Percentiles rank a stretch among this genome's conserved stretches.
Evolutionary conservation across 345 rosid species (phyloP).

Genomic region (Gossypium stocksii): DNA sequence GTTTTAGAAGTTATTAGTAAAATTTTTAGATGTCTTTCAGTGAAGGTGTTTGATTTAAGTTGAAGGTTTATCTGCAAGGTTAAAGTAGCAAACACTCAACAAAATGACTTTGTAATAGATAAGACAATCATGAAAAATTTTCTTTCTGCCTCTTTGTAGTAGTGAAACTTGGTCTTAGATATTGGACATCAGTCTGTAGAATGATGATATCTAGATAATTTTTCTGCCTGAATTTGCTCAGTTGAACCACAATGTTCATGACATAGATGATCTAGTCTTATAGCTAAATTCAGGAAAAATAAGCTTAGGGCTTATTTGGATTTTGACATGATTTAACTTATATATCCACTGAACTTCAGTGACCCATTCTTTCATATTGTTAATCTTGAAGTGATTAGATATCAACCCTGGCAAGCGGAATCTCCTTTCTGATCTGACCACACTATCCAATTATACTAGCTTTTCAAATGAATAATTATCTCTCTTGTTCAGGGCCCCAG

Average conservation of each 20-base stretch:
- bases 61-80: background rate
- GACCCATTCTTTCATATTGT: slow-evolving; percentile 3
- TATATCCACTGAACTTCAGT: background rate
- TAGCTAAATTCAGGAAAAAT: slow-evolving; percentile 4
- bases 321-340: slow-evolving; percentile 7
- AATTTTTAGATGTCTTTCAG: background rate
- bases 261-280: background rate
- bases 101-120: background rate
- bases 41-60: background rate
- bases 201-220: background rate
- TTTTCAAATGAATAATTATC: slow-evolving; percentile 21
- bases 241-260: background rate
- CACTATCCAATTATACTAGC: slow-evolving; percentile 9
- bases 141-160: background rate
- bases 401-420: slow-evolving; percentile 11
- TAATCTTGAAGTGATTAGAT: slow-evolving; percentile 8
- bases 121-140: background rate
- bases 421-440: slow-evolving; percentile 10
- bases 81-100: background rate
- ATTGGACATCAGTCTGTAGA: background rate
- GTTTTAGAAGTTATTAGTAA: background rate
- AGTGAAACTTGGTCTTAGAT: slow-evolving; percentile 1
- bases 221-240: background rate
- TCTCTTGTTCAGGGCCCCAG: slow-evolving; percentile 61
- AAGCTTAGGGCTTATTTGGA: slow-evolving; percentile 8